Evolutionary conservation across 164 flowering plant species (phyloP), one percentile per base, ranked within the genome.

Genomic region (Aristolochia contorta): DNA sequence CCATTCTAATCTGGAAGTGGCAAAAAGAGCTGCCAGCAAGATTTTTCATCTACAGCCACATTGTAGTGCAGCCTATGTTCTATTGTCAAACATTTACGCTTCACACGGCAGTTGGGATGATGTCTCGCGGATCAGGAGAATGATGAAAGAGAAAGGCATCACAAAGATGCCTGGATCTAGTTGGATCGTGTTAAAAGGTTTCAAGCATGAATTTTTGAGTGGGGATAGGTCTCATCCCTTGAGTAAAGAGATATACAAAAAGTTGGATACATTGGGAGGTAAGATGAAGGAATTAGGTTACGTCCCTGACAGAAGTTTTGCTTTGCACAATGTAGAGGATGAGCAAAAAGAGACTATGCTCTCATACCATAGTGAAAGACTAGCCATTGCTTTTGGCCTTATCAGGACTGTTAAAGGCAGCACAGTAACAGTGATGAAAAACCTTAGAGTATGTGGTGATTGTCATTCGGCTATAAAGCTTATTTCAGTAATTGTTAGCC

Each of bases 261-360:
- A 55, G 65, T 30, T 67, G 37, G 65, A 67, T 32, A 21, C 6
- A 7, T 61, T 60, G 65, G 25, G 43, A 47, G 65, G 60, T 22
- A 49, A 12, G 50, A 10, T 48, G 56, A 67, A 60, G 22, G 61
- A 60, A 24, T 23, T 54, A 37, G 65, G 70, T 18, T 48, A 67
- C 32, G 60, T 61, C 27, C 22, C 65, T 67, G 70, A 67, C 22
- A 56, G 32, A 41, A 61, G 41, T 10, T 61, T 33, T 61, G 70
- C 47, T 6, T 67, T 61, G 41, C 65, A 67, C 60, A 65, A 60
- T 47, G 65, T 61, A 32, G 64, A 66, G 63, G 69, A 66, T 54
- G 63, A 60, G 45, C 63, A 66, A 18, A 66, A 65, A 53, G 62
- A 53, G 25, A 53, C 27, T 37, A 66, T 53, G 52, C 13, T 66